phyloP scores from a whole-genome alignment of 371 early-diverging fungal genomes.

The Capillidium heterosporum region DNA sequence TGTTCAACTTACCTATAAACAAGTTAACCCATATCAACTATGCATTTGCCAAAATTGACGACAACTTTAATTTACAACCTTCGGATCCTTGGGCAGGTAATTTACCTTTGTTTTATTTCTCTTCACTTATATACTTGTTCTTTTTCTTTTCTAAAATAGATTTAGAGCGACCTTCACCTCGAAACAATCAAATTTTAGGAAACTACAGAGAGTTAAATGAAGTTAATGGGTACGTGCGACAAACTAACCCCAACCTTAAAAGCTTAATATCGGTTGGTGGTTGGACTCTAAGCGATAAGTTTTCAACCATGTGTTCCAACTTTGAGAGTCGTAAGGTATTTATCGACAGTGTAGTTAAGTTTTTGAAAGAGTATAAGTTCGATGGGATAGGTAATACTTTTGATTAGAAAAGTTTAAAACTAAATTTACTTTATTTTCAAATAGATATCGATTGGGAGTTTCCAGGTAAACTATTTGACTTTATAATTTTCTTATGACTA shows the following conservation, averaged over 20 bases:
- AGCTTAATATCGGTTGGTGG: conserved; percentile 3
- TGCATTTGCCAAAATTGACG: neutral
- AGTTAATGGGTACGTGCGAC: neutral
- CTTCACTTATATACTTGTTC: neutral
- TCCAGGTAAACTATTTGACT: neutral
- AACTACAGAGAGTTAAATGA: neutral
- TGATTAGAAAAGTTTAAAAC: neutral
- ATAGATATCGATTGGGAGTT: conserved; percentile 4
- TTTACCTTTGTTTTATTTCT: neutral
- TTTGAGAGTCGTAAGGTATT: neutral
- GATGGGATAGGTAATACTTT: conserved; percentile 2
- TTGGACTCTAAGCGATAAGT: neutral
- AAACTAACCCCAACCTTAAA: neutral
- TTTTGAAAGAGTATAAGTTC: neutral
- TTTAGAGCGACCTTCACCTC: neutral
- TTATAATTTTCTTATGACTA: neutral
- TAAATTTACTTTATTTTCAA: conserved; percentile 1
- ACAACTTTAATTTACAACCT: neutral
- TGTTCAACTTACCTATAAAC: neutral
- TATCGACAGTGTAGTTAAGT: neutral
- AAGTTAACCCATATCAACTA: conserved; percentile 5
- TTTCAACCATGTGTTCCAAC: neutral
- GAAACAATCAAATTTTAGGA: neutral
- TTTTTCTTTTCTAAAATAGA: neutral
- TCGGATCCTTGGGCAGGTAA: conserved; percentile 1